A percentile compares a stretch with the other conserved stretches of the same genome.
Conservation (phyloP, 306 rosid species). For the Cajanus cajan region DNA sequence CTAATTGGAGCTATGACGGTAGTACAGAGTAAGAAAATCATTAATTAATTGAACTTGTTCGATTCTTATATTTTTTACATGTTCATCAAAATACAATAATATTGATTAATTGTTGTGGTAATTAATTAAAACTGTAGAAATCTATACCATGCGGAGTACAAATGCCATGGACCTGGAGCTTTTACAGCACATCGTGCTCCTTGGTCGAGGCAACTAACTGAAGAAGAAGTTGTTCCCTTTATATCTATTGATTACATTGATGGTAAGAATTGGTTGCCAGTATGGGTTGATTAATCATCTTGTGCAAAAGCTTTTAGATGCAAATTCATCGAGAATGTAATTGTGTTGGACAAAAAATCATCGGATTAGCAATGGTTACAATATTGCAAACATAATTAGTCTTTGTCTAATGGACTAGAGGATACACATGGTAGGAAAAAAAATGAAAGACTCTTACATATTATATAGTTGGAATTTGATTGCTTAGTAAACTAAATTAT, state of each 20-base stretch:
- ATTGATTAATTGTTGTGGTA: neutral
- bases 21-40: slow-evolving; percentile 56
- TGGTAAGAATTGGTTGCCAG: slow-evolving; percentile 75
- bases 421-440: too few species aligned
- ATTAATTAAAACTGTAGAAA: slow-evolving; percentile 38
- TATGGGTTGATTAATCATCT: slow-evolving; percentile 36
- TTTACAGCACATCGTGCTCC: slow-evolving; percentile 33
- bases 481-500: neutral
- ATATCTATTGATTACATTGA: slow-evolving; percentile 55
- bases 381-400: too few species aligned
- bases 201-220: slow-evolving; percentile 59
- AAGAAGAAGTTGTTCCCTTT: slow-evolving; percentile 48
- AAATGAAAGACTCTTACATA: too few species aligned
- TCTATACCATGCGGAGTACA: slow-evolving; percentile 61
- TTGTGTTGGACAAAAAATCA: too few species aligned
- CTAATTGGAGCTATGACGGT: slow-evolving; percentile 67
- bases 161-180: slow-evolving; percentile 68
- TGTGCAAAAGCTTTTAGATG: neutral
- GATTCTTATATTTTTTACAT: neutral
- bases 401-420: too few species aligned
- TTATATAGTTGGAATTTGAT: neutral
- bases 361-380: too few species aligned
- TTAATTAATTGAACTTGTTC: neutral
- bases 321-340: neutral
- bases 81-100: neutral